Evolutionary conservation across 1,284 basidiomycete genomes (phyloP), one percentile per base, ranked within the genome.

Genomic region (Moniliophthora roreri): DNA sequence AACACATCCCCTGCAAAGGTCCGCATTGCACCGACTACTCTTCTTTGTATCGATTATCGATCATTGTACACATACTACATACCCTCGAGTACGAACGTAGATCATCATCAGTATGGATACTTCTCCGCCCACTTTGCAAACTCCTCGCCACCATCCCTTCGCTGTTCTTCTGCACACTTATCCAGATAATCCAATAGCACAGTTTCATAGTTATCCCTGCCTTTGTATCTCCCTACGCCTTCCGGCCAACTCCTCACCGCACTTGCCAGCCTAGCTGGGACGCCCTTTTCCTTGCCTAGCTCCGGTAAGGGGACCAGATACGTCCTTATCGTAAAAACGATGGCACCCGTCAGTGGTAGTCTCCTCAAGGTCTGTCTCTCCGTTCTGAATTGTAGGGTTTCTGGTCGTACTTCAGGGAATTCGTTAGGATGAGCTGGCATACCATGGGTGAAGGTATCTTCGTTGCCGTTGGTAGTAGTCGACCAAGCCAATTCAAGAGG

Each of bases 261-360:
- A 53, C 77, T 81, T 10, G 84, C 87, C 63, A 91, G 65, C 32
- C 90, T 73, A 45, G 78, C 85, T 0, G 86, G 81, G 6, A 88
- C 79, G 1, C 86, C 88, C 13, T 70, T 73, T 63, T 91, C 89
- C 50, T 72, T 62, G 24, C 69, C 81, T 1, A 93, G 66, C 41
- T 80, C 75, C 36, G 74, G 76, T 8, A 91, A 66, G 4, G 80
- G 79, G n/a, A 80, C 81, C 54, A 87, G 61, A 66, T 91, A 89
- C 35, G 87, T 87, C 15, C 87, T 76, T 60, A 92, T 87, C 38
- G 85, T 87, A 65, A 93, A 93, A n/a, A 87, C 73, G 39, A 92
- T 76, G 13, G 82, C 86, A 2, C 89, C 89, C 21, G 79, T 84
- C 9, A 75, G 71, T 2, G 84, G 79, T 15, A 91, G 75, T 21